phyloP scores from a whole-genome alignment of 441 rosid species.

The Metrosideros polymorpha region DNA sequence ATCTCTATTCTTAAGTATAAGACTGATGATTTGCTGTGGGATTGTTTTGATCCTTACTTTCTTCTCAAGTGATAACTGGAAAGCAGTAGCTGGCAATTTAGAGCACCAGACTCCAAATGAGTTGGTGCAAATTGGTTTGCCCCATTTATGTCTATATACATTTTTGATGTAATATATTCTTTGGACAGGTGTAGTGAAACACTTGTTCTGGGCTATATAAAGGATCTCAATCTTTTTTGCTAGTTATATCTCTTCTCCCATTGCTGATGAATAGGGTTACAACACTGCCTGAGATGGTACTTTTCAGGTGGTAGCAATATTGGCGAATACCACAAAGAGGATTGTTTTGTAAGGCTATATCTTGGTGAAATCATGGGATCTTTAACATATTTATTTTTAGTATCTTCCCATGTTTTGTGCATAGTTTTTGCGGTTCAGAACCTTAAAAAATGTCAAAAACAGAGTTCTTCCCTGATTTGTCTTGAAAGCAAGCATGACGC shows the following conservation, averaged over 20 bases:
- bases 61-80: conserved; percentile 39
- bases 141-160: background rate
- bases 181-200: background rate
- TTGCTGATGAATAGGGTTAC: background rate
- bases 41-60: conserved; percentile 79
- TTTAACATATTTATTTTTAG: background rate
- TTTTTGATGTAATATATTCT: background rate
- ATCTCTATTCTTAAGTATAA: conserved; percentile 9
- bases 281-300: background rate
- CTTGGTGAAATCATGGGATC: background rate
- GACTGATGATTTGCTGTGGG: conserved; percentile 33
- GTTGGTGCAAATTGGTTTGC: background rate
- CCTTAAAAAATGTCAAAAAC: background rate
- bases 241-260: background rate
- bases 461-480: background rate
- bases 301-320: background rate
- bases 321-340: background rate
- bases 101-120: background rate
- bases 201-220: background rate
- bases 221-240: background rate
- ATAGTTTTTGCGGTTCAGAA: background rate
- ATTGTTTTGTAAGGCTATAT: background rate
- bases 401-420: background rate
- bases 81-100: background rate
- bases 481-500: background rate